Evolutionary conservation across 148 eudicot genomes (phyloP), one percentile per base, ranked within the genome.

Genomic region (Nepenthes gracilis): DNA sequence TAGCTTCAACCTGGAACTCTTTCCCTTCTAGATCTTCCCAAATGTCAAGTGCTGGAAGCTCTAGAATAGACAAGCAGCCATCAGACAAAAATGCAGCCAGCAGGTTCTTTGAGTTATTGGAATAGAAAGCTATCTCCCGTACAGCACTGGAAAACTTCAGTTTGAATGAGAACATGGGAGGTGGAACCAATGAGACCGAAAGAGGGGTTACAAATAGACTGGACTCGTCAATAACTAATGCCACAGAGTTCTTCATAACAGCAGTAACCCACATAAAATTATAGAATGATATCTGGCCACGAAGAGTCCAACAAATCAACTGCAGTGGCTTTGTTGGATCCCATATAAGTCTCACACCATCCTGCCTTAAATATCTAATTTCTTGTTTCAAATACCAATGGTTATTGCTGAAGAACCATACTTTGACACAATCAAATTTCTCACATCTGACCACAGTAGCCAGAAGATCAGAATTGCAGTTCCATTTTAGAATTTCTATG

Each of bases 341-440:
- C 96, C 98, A 93, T 81, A 86, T 76, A 64, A 88, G 69, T 63
- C 74, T 85, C 48, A 86, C 66, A 40, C 64, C 82, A 66, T 84
- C 96, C 70, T 84, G 58, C 64, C 60, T 76, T 9, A 72, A 56
- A 68, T 77, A 88, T 75, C 95, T 84, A 54, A 86, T 73, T 75
- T 93, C 96, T 73, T 88, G 96, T 68, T 93, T 93, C 63, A 86
- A 38, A 72, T 93, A 93, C 96, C 98, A 93, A 70, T 86, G 95
- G 67, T 86, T 82, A 68, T 93, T 93, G 81, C 88, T 86, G 69
- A 88, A 84, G 62, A 65, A 78, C 96, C 98, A 93, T 61, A 93
- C 78, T 67, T 88, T 88, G 43, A 93, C 60, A 63, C 85, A 73
- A 63, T 84, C 83, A 74, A 80, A 76, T 43, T 65, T 70, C 66